These are phyloP conservation scores for Trichoderma atroviride DNA, from an alignment of 2,329 filamentous ascomycete genomes.

Conservation along the genomic window DNA sequence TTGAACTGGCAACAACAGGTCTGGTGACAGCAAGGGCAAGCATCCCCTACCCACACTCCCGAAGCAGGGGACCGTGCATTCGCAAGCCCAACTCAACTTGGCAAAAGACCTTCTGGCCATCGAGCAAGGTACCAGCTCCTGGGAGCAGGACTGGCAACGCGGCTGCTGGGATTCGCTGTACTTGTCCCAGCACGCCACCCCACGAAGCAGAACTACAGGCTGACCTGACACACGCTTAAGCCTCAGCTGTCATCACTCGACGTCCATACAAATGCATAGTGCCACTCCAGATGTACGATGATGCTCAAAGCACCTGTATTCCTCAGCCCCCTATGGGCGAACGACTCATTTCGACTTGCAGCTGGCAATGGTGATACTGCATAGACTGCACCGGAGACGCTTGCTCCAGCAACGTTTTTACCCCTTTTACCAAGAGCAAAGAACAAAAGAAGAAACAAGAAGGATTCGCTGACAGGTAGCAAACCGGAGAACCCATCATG, in stretches of 20 bases:
- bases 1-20: slow-evolving; percentile 17
- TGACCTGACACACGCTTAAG: slow-evolving; percentile 11
- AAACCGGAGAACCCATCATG: background rate
- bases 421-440: background rate
- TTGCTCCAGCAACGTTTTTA: background rate
- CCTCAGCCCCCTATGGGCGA: background rate
- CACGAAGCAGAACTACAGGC: slow-evolving; percentile 8
- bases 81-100: slow-evolving; percentile 42
- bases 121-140: background rate
- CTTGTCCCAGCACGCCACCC: slow-evolving; percentile 4
- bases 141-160: background rate
- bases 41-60: slow-evolving; percentile 24
- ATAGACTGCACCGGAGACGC: background rate
- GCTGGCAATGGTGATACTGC: background rate
- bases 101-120: slow-evolving; percentile 31
- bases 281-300: slow-evolving; percentile 10
- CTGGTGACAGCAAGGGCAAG: slow-evolving; percentile 24
- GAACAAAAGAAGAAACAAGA: background rate
- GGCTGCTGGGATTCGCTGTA: slow-evolving; percentile 1
- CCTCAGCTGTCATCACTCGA: slow-evolving; percentile 11
- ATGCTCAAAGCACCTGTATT: background rate
- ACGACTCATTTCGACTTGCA: background rate
- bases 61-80: slow-evolving; percentile 29
- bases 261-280: slow-evolving; percentile 1
- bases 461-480: background rate